These are phyloP conservation scores for Cucurbita pepo DNA, from an alignment of 306 rosid genomes.

Conservation along the genomic window DNA sequence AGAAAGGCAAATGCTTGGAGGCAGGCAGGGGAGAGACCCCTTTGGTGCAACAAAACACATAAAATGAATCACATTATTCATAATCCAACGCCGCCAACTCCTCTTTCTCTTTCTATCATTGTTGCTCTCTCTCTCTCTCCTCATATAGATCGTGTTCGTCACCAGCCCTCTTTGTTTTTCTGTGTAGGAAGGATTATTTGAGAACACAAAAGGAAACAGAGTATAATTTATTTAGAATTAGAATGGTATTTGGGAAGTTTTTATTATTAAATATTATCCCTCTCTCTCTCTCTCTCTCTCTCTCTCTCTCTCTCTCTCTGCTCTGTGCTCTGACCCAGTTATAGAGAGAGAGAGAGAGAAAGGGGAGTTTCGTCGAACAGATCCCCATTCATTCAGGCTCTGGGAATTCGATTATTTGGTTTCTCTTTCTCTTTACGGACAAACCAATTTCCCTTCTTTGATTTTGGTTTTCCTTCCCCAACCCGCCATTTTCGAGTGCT, in stretches of 20 bases:
- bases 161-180: conserved; percentile 27
- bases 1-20: too few relatives aligned
- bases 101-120: neutral
- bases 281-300: neutral
- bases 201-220: conserved; percentile 6
- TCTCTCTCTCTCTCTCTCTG: conserved; percentile 5
- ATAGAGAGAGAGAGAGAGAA: neutral
- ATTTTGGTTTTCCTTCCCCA: conserved; percentile 3
- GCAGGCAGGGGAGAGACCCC: neutral
- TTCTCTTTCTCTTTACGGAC: conserved; percentile 13
- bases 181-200: conserved; percentile 13
- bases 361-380: conserved; percentile 22
- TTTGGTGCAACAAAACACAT: neutral
- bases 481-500: neutral
- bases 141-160: conserved; percentile 26
- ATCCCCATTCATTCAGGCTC: conserved; percentile 48
- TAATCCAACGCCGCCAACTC: conserved; percentile 37
- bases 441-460: conserved; percentile 5
- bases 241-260: neutral
- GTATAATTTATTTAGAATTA: neutral
- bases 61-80: neutral
- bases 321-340: conserved; percentile 13
- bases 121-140: neutral
- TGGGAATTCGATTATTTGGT: conserved; percentile 23
- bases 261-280: conserved; percentile 1